These are phyloP conservation scores for Tremellales sp. DNA, from an alignment of 1,284 basidiomycete species.

Conservation along the genomic window DNA sequence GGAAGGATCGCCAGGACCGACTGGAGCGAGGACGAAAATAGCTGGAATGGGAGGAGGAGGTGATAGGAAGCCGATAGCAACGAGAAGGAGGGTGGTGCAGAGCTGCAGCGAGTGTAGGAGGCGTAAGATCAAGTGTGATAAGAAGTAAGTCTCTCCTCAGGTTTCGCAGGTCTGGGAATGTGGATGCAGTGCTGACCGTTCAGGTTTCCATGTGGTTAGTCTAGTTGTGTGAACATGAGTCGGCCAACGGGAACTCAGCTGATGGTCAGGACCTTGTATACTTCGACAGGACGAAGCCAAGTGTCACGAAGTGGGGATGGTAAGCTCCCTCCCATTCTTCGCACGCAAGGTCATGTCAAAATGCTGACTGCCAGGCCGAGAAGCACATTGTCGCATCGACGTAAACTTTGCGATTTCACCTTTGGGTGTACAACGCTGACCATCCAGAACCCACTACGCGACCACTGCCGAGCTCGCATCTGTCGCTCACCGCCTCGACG, in stretches of 20 bases:
- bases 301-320: constrained; percentile 49
- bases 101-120: constrained; percentile 50
- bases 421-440: not conserved
- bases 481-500: constrained; percentile 46
- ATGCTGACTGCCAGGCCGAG: constrained; percentile 26
- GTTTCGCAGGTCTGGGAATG: not conserved
- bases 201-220: constrained; percentile 35
- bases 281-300: constrained; percentile 44
- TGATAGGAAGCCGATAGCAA: constrained; percentile 40
- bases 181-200: not conserved
- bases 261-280: constrained; percentile 39
- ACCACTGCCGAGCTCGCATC: constrained; percentile 42
- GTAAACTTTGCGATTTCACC: not conserved
- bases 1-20: not conserved
- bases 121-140: constrained; percentile 50
- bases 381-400: constrained; percentile 26
- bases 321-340: constrained; percentile 14
- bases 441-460: constrained; percentile 31
- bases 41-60: constrained; percentile 9
- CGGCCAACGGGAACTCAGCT: not conserved
- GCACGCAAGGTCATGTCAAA: too few relatives aligned
- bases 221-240: constrained; percentile 2
- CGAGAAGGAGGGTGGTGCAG: constrained; percentile 46
- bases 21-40: not conserved
- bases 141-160: constrained; percentile 34